Percentiles rank a stretch among this genome's conserved stretches.
phyloP scores from a whole-genome alignment of 2,329 filamentous ascomycete genomes.

The Penicillium janthinellum region DNA sequence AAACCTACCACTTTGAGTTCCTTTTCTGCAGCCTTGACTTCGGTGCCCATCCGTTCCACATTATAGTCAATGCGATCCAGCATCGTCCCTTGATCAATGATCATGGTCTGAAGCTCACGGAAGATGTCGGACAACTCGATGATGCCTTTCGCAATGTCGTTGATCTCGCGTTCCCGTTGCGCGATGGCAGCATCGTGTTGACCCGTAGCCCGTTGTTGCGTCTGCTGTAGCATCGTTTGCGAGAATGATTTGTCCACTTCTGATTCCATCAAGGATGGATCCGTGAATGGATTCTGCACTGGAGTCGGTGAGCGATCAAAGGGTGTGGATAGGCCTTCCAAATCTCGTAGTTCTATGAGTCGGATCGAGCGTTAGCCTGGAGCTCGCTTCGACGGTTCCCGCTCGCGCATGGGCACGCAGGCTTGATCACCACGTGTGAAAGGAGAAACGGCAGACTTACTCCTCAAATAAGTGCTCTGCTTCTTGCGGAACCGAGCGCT shows the following conservation, averaged over 20 bases:
- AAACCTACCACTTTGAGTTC: constrained; percentile 73
- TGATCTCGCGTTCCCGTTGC: constrained; percentile 94
- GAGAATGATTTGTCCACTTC: constrained; percentile 92
- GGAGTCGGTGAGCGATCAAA: constrained; percentile 54
- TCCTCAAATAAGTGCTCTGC: constrained; percentile 93
- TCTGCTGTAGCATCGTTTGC: constrained; percentile 82
- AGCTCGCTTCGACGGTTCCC: neutral
- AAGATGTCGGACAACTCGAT: constrained; percentile 97
- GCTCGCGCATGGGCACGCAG: neutral
- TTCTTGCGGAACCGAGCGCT: constrained; percentile 95
- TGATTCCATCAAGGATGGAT: constrained; percentile 88
- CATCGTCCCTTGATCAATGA: constrained; percentile 88
- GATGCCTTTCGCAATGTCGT: constrained; percentile 96
- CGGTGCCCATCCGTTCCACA: constrained; percentile 89
- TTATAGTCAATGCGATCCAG: constrained; percentile 97
- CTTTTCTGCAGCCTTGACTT: constrained; percentile 90
- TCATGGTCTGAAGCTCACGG: constrained; percentile 93
- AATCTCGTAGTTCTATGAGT: constrained; percentile 68
- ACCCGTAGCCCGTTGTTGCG: constrained; percentile 57
- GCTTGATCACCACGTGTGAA: neutral
- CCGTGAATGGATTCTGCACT: constrained; percentile 68
- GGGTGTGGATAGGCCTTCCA: constrained; percentile 63
- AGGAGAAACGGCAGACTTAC: constrained; percentile 52
- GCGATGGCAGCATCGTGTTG: constrained; percentile 82
- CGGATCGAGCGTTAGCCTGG: constrained; percentile 14